Conservation (phyloP, 192 early-diverging fungal species). For the Thoreauomyces humboldtii region DNA sequence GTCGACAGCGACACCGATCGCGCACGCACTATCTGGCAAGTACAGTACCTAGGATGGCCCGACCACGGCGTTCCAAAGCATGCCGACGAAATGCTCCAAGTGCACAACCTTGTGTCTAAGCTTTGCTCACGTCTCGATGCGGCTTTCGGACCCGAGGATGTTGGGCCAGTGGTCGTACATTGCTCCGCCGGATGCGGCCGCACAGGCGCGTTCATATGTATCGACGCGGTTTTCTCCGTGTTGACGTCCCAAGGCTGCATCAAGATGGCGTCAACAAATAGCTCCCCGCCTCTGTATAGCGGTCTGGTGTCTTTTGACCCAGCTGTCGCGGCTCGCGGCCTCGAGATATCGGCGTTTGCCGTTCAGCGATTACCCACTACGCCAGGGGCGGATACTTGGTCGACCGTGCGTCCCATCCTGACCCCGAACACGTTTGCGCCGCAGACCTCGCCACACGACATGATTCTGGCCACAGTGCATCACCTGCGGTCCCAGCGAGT, state of each 20-base stretch:
- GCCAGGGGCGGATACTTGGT: constrained; percentile 9
- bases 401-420: constrained; percentile 10
- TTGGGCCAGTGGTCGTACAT: constrained; percentile 73
- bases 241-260: background rate
- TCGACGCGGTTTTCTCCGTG: constrained; percentile 48
- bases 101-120: constrained; percentile 50
- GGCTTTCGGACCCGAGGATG: background rate
- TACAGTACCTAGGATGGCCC: constrained; percentile 77
- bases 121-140: constrained; percentile 45
- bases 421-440: constrained; percentile 13
- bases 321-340: too few species aligned
- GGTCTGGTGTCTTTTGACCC: too few species aligned
- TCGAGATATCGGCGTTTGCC: too few species aligned
- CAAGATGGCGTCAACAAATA: too few species aligned
- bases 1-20: constrained; percentile 21
- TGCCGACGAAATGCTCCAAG: constrained; percentile 49
- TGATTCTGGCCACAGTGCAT: constrained; percentile 61
- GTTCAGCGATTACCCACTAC: too few species aligned
- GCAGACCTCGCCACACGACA: constrained; percentile 42
- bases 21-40: constrained; percentile 49
- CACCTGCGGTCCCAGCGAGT: constrained; percentile 75
- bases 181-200: constrained; percentile 86
- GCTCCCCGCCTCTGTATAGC: too few species aligned
- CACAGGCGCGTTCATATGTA: constrained; percentile 78
- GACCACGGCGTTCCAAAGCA: constrained; percentile 73